phyloP scores from a whole-genome alignment of 2,329 filamentous ascomycete genomes.

The Colletotrichum agaves region DNA sequence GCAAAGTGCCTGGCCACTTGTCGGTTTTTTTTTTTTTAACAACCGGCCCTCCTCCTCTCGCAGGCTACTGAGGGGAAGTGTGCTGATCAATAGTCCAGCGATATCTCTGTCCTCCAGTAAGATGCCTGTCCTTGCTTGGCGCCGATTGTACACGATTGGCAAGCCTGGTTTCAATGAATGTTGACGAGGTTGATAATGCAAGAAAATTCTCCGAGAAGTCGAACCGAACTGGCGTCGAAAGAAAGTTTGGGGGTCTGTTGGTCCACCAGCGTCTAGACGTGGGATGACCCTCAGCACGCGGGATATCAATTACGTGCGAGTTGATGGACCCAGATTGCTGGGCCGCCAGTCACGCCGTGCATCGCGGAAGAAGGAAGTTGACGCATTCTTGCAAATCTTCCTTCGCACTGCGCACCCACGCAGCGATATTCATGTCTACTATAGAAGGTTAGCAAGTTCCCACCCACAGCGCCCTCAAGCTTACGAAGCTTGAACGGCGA shows the following conservation, averaged over 20 bases:
- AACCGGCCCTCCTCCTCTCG: conserved; percentile 1
- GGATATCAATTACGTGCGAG: conserved; percentile 22
- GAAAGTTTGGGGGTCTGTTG: conserved; percentile 37
- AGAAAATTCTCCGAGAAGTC: background rate
- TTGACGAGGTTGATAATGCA: background rate
- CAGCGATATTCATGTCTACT: background rate
- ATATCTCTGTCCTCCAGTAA: background rate
- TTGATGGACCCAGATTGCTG: conserved; percentile 19
- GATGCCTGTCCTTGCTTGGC: background rate
- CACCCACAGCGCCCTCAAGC: background rate
- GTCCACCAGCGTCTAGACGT: conserved; percentile 34
- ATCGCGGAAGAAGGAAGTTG: conserved; percentile 3
- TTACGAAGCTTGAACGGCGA: background rate
- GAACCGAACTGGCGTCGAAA: conserved; percentile 29
- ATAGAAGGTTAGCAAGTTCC: too few species aligned
- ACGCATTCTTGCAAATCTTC: background rate
- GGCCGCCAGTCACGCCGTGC: conserved; percentile 24
- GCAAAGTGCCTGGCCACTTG: background rate
- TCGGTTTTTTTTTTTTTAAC: conserved; percentile 1
- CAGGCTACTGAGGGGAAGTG: background rate
- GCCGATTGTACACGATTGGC: background rate
- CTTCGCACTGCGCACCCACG: background rate
- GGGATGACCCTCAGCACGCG: conserved; percentile 28
- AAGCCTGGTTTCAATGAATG: background rate
- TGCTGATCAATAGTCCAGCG: background rate